phyloP scores from a whole-genome alignment of 176 grass and related monocot species.

The Bonia amplexicaulis region DNA sequence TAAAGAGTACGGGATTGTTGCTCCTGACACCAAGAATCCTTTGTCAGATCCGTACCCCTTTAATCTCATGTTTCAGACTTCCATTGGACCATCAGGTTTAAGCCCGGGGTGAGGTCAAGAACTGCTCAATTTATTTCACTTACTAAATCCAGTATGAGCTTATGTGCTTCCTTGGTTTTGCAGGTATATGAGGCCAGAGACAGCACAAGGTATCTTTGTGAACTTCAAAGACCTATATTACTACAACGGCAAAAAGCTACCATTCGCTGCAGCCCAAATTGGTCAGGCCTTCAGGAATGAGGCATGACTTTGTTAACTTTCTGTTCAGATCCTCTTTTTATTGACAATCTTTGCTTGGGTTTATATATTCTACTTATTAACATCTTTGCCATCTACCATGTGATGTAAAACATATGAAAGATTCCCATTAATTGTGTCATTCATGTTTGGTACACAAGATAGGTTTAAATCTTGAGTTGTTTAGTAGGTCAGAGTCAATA shows the following conservation, averaged over 20 bases:
- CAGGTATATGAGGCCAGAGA: conserved; percentile 97
- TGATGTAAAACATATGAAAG: not conserved
- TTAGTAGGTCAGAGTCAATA: not conserved
- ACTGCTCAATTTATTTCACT: not conserved
- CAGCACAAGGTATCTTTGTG: conserved; percentile 94
- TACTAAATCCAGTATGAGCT: conserved; percentile 6
- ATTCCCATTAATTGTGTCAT: not conserved
- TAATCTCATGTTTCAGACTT: conserved; percentile 99
- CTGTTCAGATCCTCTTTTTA: not conserved
- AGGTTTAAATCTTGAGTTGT: not conserved
- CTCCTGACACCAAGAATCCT: conserved; percentile 86
- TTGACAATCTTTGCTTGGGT: not conserved
- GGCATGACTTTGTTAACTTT: conserved; percentile 40
- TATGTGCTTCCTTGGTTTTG: conserved; percentile 29
- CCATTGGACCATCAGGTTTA: conserved; percentile 87
- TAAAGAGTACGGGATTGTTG: conserved; percentile 81
- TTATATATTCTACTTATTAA: not conserved
- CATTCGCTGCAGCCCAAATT: conserved; percentile 89
- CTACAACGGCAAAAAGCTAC: conserved; percentile 85
- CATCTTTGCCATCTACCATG: conserved; percentile 6
- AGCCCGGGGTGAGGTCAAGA: conserved; percentile 62
- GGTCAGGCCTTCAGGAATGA: conserved; percentile 92
- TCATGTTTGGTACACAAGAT: conserved; percentile 6
- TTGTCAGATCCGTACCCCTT: conserved; percentile 84
- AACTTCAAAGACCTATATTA: conserved; percentile 89